phyloP scores from a whole-genome alignment of 2,329 filamentous ascomycete genomes.

The Calcarisporium arbuscula region DNA sequence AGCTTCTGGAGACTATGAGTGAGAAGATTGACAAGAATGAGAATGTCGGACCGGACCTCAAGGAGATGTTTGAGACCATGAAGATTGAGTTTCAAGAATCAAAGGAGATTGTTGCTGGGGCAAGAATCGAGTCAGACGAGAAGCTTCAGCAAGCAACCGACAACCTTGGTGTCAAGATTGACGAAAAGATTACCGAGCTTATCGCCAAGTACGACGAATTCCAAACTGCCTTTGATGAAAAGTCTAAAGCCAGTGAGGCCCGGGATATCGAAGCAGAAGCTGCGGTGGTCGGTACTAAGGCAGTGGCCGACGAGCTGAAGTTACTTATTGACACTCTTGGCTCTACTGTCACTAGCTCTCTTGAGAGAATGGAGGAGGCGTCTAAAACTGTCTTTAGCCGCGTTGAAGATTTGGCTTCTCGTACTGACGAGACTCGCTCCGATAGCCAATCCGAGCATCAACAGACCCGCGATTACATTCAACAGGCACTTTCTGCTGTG shows the following conservation, averaged over 20 bases:
- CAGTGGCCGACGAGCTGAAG: slow-evolving; percentile 80
- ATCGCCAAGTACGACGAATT: slow-evolving; percentile 86
- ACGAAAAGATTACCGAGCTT: slow-evolving; percentile 66
- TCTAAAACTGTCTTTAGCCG: slow-evolving; percentile 80
- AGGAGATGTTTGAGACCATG: slow-evolving; percentile 67
- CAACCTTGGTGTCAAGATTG: slow-evolving; percentile 48
- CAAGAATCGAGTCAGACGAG: slow-evolving; percentile 78
- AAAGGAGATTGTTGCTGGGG: slow-evolving; percentile 69
- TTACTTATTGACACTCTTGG: slow-evolving; percentile 80
- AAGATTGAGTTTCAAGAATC: slow-evolving; percentile 84
- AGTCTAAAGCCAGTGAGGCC: slow-evolving; percentile 65
- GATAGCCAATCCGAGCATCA: slow-evolving; percentile 75
- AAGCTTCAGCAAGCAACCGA: slow-evolving; percentile 59
- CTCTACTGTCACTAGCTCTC: slow-evolving; percentile 69
- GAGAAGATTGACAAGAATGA: slow-evolving; percentile 56
- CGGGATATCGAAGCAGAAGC: slow-evolving; percentile 68
- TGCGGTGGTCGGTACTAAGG: slow-evolving; percentile 67
- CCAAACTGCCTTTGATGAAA: slow-evolving; percentile 66
- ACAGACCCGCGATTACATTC: slow-evolving; percentile 73
- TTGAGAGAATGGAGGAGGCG: slow-evolving; percentile 82
- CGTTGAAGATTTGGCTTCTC: slow-evolving; percentile 71
- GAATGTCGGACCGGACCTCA: slow-evolving; percentile 54
- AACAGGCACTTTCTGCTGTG: slow-evolving; percentile 66
- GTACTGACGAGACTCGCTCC: slow-evolving; percentile 67
- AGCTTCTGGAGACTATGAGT: slow-evolving; percentile 60